Evolutionary conservation across 169 alveolate genomes (phyloP).

Genomic region (Cryptosporidium ryanae): DNA sequence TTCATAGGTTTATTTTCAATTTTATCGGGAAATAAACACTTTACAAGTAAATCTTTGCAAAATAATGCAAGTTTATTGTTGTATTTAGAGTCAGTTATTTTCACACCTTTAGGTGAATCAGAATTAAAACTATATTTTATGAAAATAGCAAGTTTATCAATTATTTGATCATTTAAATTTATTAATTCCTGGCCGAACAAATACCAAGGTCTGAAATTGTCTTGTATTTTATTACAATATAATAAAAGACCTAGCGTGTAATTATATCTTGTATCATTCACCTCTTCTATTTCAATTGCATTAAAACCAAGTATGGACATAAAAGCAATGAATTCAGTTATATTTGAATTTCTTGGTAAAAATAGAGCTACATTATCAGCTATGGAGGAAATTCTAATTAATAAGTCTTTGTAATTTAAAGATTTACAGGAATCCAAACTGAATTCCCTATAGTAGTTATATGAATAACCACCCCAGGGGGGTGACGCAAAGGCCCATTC

Average conservation of each 20-base stretch:
- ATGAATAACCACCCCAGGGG: slow-evolving; percentile 73
- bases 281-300: slow-evolving; percentile 61
- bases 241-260: slow-evolving; percentile 41
- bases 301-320: slow-evolving; percentile 36
- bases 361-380: slow-evolving; percentile 55
- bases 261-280: slow-evolving; percentile 49
- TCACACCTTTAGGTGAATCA: background rate
- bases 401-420: slow-evolving; percentile 41
- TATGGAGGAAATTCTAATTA: slow-evolving; percentile 32
- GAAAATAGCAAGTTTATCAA: background rate
- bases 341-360: slow-evolving; percentile 54
- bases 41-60: background rate
- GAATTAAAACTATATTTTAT: background rate
- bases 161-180: background rate
- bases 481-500: slow-evolving; percentile 75
- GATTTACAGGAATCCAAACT: slow-evolving; percentile 2
- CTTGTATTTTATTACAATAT: slow-evolving; percentile 13
- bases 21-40: background rate
- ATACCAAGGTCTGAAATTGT: slow-evolving; percentile 26
- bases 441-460: slow-evolving; percentile 20
- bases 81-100: background rate
- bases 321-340: slow-evolving; percentile 34
- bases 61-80: background rate
- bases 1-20: slow-evolving; percentile 1
- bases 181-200: slow-evolving; percentile 46